These are phyloP conservation scores for Apiotrichum porosum DNA, from an alignment of 1,284 basidiomycete species.

Conservation along the genomic window DNA sequence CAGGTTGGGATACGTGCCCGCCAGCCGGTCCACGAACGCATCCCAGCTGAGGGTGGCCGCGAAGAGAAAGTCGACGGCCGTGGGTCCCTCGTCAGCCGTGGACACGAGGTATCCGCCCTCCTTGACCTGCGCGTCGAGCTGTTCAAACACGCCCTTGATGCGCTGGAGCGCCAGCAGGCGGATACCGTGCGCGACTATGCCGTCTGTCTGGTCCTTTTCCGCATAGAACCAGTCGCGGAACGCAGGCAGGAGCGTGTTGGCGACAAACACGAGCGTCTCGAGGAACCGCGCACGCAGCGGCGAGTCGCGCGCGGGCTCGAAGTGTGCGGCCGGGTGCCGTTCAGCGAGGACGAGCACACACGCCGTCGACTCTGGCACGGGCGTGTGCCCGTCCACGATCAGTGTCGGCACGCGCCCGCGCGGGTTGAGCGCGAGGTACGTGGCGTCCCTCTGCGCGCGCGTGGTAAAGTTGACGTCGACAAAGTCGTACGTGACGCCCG, in stretches of 20 bases:
- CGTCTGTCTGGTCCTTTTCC: constrained; percentile 8
- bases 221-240: constrained; percentile 31
- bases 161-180: constrained; percentile 11
- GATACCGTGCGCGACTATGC: constrained; percentile 4
- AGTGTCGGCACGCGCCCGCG: constrained; percentile 26
- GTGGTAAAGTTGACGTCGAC: constrained; percentile 10
- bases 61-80: constrained; percentile 11
- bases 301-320: constrained; percentile 5
- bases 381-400: not conserved
- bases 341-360: constrained; percentile 20
- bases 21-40: constrained; percentile 3
- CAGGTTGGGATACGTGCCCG: constrained; percentile 2
- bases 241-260: constrained; percentile 21
- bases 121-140: constrained; percentile 2
- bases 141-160: constrained; percentile 1
- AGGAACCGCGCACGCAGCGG: constrained; percentile 12
- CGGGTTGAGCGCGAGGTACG: constrained; percentile 22
- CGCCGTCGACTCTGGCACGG: constrained; percentile 23
- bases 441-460: constrained; percentile 15
- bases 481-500: constrained; percentile 11
- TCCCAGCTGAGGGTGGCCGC: constrained; percentile 11
- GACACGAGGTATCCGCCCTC: not conserved
- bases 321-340: constrained; percentile 8
- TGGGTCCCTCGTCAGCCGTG: not conserved
- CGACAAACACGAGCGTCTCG: constrained; percentile 20